A percentile compares a stretch with the other conserved stretches of the same genome.
Conservation (phyloP, 2,329 filamentous ascomycete genomes). For the Nigrograna mackinnonii region DNA sequence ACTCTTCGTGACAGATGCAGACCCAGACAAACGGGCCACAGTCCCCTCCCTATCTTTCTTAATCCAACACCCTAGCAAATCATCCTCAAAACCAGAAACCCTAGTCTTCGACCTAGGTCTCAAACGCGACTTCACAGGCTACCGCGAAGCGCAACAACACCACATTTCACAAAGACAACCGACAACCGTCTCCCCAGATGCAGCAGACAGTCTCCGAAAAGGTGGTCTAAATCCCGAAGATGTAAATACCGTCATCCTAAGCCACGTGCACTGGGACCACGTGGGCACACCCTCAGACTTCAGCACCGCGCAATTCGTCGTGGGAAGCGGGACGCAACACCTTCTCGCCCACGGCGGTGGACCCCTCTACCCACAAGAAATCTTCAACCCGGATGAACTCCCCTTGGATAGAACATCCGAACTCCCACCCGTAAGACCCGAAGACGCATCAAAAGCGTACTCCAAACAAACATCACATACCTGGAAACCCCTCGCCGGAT, state of each 20-base stretch:
- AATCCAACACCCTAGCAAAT: slow-evolving; percentile 48
- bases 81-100: slow-evolving; percentile 27
- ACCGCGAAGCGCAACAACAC: slow-evolving; percentile 47
- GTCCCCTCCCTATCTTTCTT: slow-evolving; percentile 60
- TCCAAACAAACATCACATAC: slow-evolving; percentile 13
- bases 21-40: slow-evolving; percentile 47
- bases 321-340: slow-evolving; percentile 46
- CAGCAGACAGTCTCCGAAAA: slow-evolving; percentile 39
- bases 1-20: slow-evolving; percentile 51
- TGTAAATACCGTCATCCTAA: slow-evolving; percentile 50
- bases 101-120: slow-evolving; percentile 61
- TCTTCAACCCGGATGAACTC: slow-evolving; percentile 50
- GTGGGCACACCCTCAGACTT: slow-evolving; percentile 60
- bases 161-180: slow-evolving; percentile 53
- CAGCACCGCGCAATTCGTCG: slow-evolving; percentile 50
- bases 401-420: slow-evolving; percentile 47
- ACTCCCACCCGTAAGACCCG: slow-evolving; percentile 36
- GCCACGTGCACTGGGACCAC: slow-evolving; percentile 63
- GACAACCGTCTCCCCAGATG: slow-evolving; percentile 49
- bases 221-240: slow-evolving; percentile 42
- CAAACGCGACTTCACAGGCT: slow-evolving; percentile 49
- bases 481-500: slow-evolving; percentile 50
- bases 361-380: slow-evolving; percentile 44
- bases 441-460: slow-evolving; percentile 24
- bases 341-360: slow-evolving; percentile 29